These are phyloP conservation scores for Xanthoconium separans DNA, from an alignment of 1,284 basidiomycete genomes.

Conservation along the genomic window DNA sequence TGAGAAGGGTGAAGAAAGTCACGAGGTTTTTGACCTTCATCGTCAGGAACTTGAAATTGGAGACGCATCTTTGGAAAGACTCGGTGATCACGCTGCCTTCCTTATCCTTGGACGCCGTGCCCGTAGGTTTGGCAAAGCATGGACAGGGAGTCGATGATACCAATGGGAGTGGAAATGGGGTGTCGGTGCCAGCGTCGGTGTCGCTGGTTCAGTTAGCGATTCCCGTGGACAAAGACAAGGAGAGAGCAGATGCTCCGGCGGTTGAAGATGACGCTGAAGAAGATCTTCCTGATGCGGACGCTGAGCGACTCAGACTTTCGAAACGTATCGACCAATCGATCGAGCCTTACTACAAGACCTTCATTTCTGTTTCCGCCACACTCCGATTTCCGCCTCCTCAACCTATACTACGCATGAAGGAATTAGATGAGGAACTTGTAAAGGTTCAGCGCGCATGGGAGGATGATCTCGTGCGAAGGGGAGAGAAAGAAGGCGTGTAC, in stretches of 20 bases:
- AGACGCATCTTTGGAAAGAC: constrained; percentile 94
- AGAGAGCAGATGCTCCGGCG: constrained; percentile 14
- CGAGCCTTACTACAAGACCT: constrained; percentile 79
- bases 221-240: constrained; percentile 21
- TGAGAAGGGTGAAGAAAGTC: constrained; percentile 89
- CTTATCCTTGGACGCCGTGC: constrained; percentile 64
- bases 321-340: constrained; percentile 75
- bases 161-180: constrained; percentile 15
- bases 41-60: constrained; percentile 89
- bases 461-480: constrained; percentile 77
- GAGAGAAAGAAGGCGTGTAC: constrained; percentile 58
- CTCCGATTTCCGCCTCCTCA: constrained; percentile 89
- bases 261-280: constrained; percentile 39
- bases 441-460: constrained; percentile 75
- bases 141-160: constrained; percentile 13
- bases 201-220: constrained; percentile 30
- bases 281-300: constrained; percentile 67
- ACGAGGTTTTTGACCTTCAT: constrained; percentile 91
- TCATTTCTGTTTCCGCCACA: constrained; percentile 89
- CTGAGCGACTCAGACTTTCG: constrained; percentile 64
- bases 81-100: constrained; percentile 81
- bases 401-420: constrained; percentile 83
- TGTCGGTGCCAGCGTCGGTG: constrained; percentile 32
- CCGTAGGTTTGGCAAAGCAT: constrained; percentile 34
- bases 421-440: constrained; percentile 74